Conservation (phyloP, 169 alveolate genomes). For the Toxoplasma gondii region DNA sequence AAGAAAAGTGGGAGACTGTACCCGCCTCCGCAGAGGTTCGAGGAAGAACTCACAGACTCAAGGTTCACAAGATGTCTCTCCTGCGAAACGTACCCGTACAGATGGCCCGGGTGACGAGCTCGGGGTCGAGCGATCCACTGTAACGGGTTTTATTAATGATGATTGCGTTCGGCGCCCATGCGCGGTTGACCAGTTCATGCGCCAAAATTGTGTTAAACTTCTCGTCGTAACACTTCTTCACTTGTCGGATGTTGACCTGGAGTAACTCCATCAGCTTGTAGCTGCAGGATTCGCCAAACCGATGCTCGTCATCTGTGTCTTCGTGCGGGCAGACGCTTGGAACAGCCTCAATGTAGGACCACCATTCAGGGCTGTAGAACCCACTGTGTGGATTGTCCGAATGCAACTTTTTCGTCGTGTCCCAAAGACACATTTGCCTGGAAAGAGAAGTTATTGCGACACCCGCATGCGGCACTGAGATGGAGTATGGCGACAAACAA, state of each 20-base stretch:
- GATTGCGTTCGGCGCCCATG: slow-evolving; percentile 56
- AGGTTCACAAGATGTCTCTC: too few species aligned
- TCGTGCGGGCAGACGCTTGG: slow-evolving; percentile 24
- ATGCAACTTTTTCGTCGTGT: slow-evolving; percentile 19
- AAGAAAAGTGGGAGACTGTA: too few species aligned
- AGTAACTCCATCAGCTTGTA: slow-evolving; percentile 38
- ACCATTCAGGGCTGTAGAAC: slow-evolving; percentile 36
- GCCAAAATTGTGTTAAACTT: slow-evolving; percentile 35
- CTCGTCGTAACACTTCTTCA: slow-evolving; percentile 46
- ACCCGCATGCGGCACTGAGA: not conserved
- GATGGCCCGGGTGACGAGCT: slow-evolving; percentile 47
- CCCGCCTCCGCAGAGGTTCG: too few species aligned
- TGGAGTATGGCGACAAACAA: not conserved
- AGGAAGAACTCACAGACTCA: too few species aligned
- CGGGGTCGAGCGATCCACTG: slow-evolving; percentile 59
- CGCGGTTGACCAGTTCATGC: slow-evolving; percentile 47
- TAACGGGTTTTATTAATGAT: slow-evolving; percentile 36
- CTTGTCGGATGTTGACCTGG: not conserved
- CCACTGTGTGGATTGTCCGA: not conserved
- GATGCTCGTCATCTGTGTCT: not conserved
- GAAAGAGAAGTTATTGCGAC: not conserved
- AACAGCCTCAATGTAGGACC: slow-evolving; percentile 33
- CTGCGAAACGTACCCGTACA: slow-evolving; percentile 40
- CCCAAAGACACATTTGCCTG: slow-evolving; percentile 61
- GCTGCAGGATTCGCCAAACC: slow-evolving; percentile 50